These are phyloP conservation scores for Solanum chiquidenum DNA, from an alignment of 257 asterid genomes.

Conservation along the genomic window DNA sequence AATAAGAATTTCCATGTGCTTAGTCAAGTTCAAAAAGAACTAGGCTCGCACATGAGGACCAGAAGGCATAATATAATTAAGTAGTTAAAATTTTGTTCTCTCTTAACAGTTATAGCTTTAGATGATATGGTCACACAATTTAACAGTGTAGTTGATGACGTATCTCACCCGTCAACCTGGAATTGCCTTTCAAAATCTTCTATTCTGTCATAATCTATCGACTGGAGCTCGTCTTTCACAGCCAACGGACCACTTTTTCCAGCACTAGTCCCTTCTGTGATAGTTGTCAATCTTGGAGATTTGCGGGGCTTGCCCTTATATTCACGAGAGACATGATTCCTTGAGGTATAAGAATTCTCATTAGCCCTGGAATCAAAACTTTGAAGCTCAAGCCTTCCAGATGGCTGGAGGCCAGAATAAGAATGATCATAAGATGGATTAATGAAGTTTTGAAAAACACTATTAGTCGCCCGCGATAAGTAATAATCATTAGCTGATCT, in stretches of 20 bases:
- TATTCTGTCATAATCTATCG: conserved; percentile 15
- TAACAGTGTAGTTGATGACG: neutral
- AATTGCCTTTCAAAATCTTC: conserved; percentile 27
- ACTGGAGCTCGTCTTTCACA: conserved; percentile 18
- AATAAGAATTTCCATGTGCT: neutral
- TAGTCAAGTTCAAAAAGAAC: neutral
- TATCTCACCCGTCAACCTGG: conserved; percentile 19
- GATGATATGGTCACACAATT: neutral
- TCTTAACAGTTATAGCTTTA: neutral
- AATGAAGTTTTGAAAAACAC: conserved; percentile 14
- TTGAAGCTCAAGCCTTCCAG: conserved; percentile 55
- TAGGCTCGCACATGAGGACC: neutral
- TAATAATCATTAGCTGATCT: conserved; percentile 64
- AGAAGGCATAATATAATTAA: neutral
- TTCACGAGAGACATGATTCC: conserved; percentile 7
- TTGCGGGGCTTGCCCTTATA: neutral
- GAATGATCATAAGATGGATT: conserved; percentile 24
- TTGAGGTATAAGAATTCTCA: conserved; percentile 14
- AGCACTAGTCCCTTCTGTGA: conserved; percentile 15
- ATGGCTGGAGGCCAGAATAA: conserved; percentile 19
- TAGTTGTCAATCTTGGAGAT: conserved; percentile 4
- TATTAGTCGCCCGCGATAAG: conserved; percentile 24
- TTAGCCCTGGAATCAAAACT: conserved; percentile 31
- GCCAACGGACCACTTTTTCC: conserved; percentile 18
- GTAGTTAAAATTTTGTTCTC: neutral